Evolutionary conservation across 371 early-diverging fungal genomes (phyloP).

Genomic region (Nematocida ironsii): DNA sequence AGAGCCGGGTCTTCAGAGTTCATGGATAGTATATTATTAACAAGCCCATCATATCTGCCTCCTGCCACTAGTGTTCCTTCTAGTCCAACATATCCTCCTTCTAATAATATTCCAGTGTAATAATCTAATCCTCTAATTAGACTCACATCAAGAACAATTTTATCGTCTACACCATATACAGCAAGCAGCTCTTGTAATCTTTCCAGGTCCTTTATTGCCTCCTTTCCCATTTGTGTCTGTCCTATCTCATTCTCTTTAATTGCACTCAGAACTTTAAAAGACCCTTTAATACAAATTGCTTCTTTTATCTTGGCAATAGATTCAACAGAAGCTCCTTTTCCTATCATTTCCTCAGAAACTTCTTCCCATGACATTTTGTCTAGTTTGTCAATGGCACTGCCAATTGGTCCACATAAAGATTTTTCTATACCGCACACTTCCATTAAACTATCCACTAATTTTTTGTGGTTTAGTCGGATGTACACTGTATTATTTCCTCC

Average conservation of each 20-base stretch:
- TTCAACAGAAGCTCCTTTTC: slow-evolving; percentile 62
- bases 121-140: slow-evolving; percentile 95
- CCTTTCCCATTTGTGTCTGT: slow-evolving; percentile 71
- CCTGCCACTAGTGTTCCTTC: slow-evolving; percentile 93
- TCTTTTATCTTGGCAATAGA: slow-evolving; percentile 76
- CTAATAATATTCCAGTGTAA: slow-evolving; percentile 97
- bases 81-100: slow-evolving; percentile 76
- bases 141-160: slow-evolving; percentile 83
- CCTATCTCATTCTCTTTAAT: slow-evolving; percentile 73
- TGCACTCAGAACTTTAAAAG: slow-evolving; percentile 72
- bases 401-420: slow-evolving; percentile 79
- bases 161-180: slow-evolving; percentile 75
- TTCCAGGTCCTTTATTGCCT: slow-evolving; percentile 82
- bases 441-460: slow-evolving; percentile 90
- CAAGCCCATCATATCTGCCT: slow-evolving; percentile 95
- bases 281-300: slow-evolving; percentile 78
- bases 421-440: slow-evolving; percentile 85
- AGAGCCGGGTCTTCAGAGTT: slow-evolving; percentile 56
- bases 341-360: slow-evolving; percentile 62
- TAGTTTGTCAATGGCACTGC: slow-evolving; percentile 94
- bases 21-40: slow-evolving; percentile 78
- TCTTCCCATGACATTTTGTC: slow-evolving; percentile 75
- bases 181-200: slow-evolving; percentile 79
- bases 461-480: slow-evolving; percentile 87
- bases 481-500: slow-evolving; percentile 78